Conservation (phyloP, 768 basidiomycete species). For the Calocera cornea region DNA sequence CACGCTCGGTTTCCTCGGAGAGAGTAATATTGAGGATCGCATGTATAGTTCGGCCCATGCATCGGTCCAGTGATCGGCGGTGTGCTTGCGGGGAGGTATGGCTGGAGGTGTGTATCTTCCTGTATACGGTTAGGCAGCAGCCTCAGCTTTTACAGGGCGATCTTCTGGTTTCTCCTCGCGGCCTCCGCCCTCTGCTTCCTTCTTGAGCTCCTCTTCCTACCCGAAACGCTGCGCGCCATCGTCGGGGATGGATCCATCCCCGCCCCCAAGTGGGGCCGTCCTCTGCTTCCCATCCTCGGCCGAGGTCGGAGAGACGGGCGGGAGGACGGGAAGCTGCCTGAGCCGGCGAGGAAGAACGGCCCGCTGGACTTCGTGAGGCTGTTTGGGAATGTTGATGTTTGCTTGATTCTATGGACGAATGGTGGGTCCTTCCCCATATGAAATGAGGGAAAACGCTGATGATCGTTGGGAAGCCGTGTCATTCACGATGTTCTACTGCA, state of each 20-base stretch:
- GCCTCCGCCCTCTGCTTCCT: slow-evolving; percentile 34
- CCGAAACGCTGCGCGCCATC: slow-evolving; percentile 20
- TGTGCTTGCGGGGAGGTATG: slow-evolving; percentile 40
- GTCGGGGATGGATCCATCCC: slow-evolving; percentile 18
- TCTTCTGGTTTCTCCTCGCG: slow-evolving; percentile 51
- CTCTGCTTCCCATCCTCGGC: slow-evolving; percentile 12
- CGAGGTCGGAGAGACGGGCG: slow-evolving; percentile 1
- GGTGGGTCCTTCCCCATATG: not conserved
- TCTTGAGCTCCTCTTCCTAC: slow-evolving; percentile 29
- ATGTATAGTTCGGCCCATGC: slow-evolving; percentile 19
- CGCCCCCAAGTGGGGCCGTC: slow-evolving; percentile 9
- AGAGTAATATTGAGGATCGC: not conserved
- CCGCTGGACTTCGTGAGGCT: slow-evolving; percentile 10
- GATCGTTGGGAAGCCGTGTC: not conserved
- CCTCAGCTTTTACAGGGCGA: slow-evolving; percentile 28
- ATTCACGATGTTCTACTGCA: slow-evolving; percentile 12
- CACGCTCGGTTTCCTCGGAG: not conserved
- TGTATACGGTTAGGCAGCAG: not conserved
- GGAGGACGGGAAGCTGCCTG: not conserved
- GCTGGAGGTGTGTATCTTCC: slow-evolving; percentile 41
- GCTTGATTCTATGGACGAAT: slow-evolving; percentile 6
- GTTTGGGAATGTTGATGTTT: slow-evolving; percentile 14
- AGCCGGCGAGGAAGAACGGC: not conserved
- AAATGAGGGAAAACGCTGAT: not conserved
- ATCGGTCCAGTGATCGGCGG: slow-evolving; percentile 42